Conservation (phyloP, 768 basidiomycete genomes). For the Hericium coralloides region DNA sequence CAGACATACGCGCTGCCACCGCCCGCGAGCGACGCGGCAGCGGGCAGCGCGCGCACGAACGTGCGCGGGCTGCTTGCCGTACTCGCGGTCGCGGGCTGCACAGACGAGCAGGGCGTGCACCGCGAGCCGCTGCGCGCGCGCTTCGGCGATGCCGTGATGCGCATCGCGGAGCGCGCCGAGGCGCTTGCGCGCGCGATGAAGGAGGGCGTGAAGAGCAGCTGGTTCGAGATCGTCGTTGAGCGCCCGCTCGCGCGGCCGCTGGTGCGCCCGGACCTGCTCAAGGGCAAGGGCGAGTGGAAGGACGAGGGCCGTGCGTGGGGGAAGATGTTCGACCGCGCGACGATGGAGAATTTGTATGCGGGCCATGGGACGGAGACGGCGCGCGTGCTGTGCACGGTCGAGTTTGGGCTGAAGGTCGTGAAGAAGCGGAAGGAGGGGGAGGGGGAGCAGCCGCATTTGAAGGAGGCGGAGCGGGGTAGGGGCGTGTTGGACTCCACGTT, state of each 20-base stretch:
- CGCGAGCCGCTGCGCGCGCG: conserved; percentile 22
- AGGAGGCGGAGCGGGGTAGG: neutral
- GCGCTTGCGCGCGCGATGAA: conserved; percentile 19
- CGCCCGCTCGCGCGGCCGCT: neutral
- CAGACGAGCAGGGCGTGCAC: conserved; percentile 19
- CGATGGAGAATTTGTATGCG: conserved; percentile 15
- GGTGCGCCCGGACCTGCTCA: neutral
- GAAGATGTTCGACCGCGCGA: conserved; percentile 3
- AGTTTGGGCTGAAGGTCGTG: conserved; percentile 9
- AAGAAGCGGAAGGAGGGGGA: conserved; percentile 10
- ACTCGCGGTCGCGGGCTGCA: conserved; percentile 23
- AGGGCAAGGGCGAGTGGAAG: conserved; percentile 1
- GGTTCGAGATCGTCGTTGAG: conserved; percentile 20
- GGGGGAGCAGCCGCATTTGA: neutral
- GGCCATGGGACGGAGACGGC: conserved; percentile 11
- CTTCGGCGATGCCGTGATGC: conserved; percentile 20
- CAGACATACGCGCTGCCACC: conserved; percentile 9
- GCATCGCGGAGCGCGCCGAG: conserved; percentile 21
- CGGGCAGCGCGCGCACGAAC: conserved; percentile 14
- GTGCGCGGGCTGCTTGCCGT: conserved; percentile 25
- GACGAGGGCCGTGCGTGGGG: neutral
- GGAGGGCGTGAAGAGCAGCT: conserved; percentile 25
- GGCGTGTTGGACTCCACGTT: conserved; percentile 12
- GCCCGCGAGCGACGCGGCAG: conserved; percentile 1
- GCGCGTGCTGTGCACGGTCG: conserved; percentile 11